Conservation (phyloP, 1,284 basidiomycete genomes). For the Puccinia novopanici region DNA sequence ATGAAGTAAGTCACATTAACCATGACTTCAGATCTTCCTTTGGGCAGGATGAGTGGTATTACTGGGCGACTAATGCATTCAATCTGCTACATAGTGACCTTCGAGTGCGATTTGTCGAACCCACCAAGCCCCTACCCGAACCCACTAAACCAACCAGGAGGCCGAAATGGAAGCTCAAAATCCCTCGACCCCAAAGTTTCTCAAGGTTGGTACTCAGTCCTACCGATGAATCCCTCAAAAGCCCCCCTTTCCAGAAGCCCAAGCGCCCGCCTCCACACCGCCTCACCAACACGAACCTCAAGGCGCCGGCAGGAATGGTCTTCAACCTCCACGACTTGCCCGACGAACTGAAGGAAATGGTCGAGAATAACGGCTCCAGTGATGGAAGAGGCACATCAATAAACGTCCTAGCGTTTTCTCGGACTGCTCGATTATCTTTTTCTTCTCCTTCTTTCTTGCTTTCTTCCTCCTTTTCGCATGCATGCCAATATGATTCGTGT, state of each 20-base stretch:
- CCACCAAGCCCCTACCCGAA: not conserved
- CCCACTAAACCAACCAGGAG: not conserved
- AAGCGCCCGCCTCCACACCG: not conserved
- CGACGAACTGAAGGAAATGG: slow-evolving; percentile 1
- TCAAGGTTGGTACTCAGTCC: not conserved
- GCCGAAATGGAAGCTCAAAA: slow-evolving; percentile 13
- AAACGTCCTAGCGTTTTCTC: not conserved
- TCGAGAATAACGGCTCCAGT: not conserved
- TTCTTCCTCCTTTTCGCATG: no score
- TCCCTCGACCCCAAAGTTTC: slow-evolving; percentile 1
- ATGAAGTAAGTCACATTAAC: not conserved
- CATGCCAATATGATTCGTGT: no score
- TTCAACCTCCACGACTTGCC: not conserved
- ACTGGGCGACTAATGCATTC: not conserved
- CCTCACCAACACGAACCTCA: not conserved
- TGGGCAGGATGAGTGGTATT: not conserved
- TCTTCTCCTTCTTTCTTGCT: not conserved
- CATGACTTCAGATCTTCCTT: not conserved
- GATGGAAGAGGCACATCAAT: not conserved
- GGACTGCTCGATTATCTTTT: not conserved
- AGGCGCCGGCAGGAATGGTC: not conserved
- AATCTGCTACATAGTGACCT: not conserved
- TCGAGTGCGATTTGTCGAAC: not conserved
- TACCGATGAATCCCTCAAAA: not conserved
- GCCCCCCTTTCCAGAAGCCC: not conserved